Conservation (phyloP, 495 filamentous ascomycete genomes). For the Trichocladium uniseriatum region DNA sequence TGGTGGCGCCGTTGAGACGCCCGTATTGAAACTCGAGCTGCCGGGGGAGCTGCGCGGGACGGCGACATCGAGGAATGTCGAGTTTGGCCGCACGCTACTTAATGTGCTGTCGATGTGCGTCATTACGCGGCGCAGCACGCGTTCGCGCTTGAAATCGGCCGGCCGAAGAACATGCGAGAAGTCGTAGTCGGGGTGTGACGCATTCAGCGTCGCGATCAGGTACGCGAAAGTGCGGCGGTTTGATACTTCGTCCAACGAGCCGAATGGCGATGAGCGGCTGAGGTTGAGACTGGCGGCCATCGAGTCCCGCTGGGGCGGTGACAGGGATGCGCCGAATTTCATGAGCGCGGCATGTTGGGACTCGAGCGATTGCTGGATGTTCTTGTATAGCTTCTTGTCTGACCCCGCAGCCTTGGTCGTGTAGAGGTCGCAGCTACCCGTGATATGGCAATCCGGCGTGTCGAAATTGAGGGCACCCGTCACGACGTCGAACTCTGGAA, state of each 20-base stretch:
- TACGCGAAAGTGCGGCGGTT: conserved; percentile 91
- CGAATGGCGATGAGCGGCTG: conserved; percentile 80
- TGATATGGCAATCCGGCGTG: conserved; percentile 79
- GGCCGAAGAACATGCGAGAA: conserved; percentile 86
- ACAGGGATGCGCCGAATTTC: conserved; percentile 69
- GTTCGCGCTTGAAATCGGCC: conserved; percentile 75
- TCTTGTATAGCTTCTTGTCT: conserved; percentile 95
- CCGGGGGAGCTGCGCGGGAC: conserved; percentile 24
- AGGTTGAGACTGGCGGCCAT: conserved; percentile 57
- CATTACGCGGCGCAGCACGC: conserved; percentile 66
- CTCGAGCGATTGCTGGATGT: conserved; percentile 81
- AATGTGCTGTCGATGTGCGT: conserved; percentile 75
- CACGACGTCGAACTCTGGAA: conserved; percentile 78
- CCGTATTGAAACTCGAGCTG: conserved; percentile 16
- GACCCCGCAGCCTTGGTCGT: conserved; percentile 89
- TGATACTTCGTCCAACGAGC: conserved; percentile 72
- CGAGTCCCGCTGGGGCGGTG: conserved; percentile 58
- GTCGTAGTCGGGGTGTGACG: conserved; percentile 94
- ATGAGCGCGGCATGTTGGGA: conserved; percentile 80
- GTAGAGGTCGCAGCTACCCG: conserved; percentile 90
- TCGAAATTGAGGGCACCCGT: conserved; percentile 88
- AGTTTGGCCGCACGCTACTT: conserved; percentile 64
- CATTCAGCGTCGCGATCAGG: conserved; percentile 94
- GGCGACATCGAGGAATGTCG: conserved; percentile 18
- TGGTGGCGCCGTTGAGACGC: conserved; percentile 30